These are phyloP conservation scores for Puccinia polysora DNA, from an alignment of 1,284 basidiomycete genomes.

Conservation along the genomic window DNA sequence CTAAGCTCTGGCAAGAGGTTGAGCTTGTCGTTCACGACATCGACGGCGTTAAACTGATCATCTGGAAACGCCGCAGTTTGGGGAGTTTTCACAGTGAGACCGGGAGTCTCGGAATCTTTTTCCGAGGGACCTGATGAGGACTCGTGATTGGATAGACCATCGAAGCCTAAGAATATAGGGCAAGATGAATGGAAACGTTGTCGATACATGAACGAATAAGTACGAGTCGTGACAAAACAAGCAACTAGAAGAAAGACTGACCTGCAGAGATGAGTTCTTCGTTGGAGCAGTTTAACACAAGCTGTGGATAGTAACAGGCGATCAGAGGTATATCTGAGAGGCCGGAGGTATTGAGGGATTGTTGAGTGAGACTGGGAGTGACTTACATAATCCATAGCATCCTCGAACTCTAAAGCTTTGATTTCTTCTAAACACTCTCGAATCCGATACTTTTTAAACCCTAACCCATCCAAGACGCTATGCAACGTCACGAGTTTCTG, in stretches of 20 bases:
- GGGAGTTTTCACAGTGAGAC: neutral
- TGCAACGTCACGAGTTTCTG: conserved; percentile 71
- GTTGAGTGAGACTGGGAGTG: neutral
- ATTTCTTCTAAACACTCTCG: conserved; percentile 64
- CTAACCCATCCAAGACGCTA: conserved; percentile 75
- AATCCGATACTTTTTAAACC: conserved; percentile 68
- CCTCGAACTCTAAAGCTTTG: conserved; percentile 70
- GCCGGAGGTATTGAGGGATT: conserved; percentile 59
- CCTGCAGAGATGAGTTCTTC: conserved; percentile 41
- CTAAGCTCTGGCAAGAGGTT: neutral
- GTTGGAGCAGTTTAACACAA: conserved; percentile 34
- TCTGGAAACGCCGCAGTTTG: neutral
- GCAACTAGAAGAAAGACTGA: neutral
- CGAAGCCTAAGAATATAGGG: conserved; percentile 16
- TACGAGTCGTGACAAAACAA: neutral
- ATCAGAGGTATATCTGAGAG: neutral
- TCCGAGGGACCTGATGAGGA: neutral
- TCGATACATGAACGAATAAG: neutral
- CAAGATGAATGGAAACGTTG: neutral
- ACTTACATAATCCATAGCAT: conserved; percentile 82
- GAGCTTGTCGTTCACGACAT: conserved; percentile 1
- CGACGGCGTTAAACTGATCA: neutral
- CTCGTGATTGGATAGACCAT: conserved; percentile 23
- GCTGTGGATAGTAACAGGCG: neutral
- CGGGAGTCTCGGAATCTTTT: conserved; percentile 15